Evolutionary conservation across 2,329 filamentous ascomycete species (phyloP).

Genomic region (Paradendryphiella salina): DNA sequence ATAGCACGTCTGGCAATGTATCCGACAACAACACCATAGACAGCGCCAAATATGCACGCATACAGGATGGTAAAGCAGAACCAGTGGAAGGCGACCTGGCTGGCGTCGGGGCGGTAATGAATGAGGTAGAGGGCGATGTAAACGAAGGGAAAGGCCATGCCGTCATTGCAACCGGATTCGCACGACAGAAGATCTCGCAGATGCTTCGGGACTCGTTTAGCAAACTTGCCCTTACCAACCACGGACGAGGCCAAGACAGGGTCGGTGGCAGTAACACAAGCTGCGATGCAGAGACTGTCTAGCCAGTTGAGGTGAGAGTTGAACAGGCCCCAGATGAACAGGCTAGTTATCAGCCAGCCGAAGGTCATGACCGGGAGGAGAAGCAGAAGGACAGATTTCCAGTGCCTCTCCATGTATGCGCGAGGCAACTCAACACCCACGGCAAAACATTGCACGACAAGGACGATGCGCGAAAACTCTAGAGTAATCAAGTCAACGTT

Average conservation of each 20-base stretch:
- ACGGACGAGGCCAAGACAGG: conserved; percentile 96
- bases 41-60: conserved; percentile 89
- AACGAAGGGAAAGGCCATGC: conserved; percentile 98
- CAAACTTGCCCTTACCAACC: conserved; percentile 98
- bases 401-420: conserved; percentile 97
- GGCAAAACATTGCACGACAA: conserved; percentile 91
- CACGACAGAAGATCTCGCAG: conserved; percentile 91
- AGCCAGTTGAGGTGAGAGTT: conserved; percentile 79
- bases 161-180: conserved; percentile 98
- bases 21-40: conserved; percentile 85
- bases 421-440: conserved; percentile 88
- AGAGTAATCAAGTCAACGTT: conserved; percentile 84
- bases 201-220: conserved; percentile 96
- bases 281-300: conserved; percentile 81
- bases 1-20: conserved; percentile 91
- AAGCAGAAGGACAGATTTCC: conserved; percentile 86
- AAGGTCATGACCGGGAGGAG: conserved; percentile 96
- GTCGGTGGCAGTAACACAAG: conserved; percentile 96
- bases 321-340: conserved; percentile 91
- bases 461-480: conserved; percentile 85
- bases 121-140: conserved; percentile 92
- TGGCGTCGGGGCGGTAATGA: conserved; percentile 71
- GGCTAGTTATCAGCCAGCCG: conserved; percentile 88
- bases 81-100: conserved; percentile 78
- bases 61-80: conserved; percentile 88